Evolutionary conservation across 2,329 filamentous ascomycete genomes (phyloP).

Genomic region (Calonectria fujianensis): DNA sequence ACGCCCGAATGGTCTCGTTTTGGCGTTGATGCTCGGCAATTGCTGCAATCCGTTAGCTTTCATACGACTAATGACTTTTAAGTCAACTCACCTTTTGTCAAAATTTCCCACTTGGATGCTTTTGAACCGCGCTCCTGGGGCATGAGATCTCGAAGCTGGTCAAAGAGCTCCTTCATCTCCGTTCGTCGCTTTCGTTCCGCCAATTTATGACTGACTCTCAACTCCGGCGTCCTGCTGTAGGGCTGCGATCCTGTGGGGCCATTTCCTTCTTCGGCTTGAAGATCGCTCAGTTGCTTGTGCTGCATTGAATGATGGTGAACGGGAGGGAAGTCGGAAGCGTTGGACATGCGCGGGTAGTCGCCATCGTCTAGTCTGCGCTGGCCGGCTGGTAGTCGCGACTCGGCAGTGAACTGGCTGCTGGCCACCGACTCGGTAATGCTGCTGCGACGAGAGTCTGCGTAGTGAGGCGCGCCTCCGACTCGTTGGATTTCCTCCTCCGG

Average conservation of each 20-base stretch:
- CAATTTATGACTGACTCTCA: constrained; percentile 89
- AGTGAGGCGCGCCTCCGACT: constrained; percentile 67
- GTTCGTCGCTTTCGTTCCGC: constrained; percentile 89
- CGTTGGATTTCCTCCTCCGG: constrained; percentile 81
- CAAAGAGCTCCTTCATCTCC: constrained; percentile 92
- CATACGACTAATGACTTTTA: background rate
- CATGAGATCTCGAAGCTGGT: constrained; percentile 85
- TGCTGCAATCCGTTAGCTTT: constrained; percentile 63
- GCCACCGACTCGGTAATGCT: constrained; percentile 86
- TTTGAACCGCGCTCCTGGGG: constrained; percentile 89
- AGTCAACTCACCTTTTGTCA: constrained; percentile 82
- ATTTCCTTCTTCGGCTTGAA: constrained; percentile 75
- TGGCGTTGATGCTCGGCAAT: constrained; percentile 78
- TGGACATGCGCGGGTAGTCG: constrained; percentile 70
- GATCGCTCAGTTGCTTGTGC: constrained; percentile 81
- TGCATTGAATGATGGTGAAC: constrained; percentile 86
- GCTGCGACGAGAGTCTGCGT: constrained; percentile 81
- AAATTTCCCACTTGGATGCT: constrained; percentile 91
- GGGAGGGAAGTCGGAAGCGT: constrained; percentile 74
- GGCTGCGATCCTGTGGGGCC: constrained; percentile 78
- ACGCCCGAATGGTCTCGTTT: constrained; percentile 67
- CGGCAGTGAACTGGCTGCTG: constrained; percentile 86
- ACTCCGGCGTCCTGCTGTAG: constrained; percentile 88
- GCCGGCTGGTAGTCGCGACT: constrained; percentile 82
- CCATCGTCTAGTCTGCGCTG: constrained; percentile 83